Conservation (phyloP, 148 eudicot genomes). For the Pharnaceum exiguum region DNA sequence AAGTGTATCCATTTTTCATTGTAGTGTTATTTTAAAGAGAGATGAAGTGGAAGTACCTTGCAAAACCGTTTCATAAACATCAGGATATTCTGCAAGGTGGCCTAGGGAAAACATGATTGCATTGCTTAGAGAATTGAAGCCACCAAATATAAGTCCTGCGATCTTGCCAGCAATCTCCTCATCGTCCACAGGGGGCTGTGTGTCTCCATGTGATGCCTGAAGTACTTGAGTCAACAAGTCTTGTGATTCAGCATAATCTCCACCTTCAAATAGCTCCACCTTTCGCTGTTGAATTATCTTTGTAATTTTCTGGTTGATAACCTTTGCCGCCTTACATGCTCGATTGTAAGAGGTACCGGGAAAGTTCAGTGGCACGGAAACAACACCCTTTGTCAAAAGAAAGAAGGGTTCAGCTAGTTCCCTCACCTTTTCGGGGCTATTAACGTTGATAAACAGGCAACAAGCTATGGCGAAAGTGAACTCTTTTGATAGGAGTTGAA, state of each 20-base stretch:
- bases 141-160: background rate
- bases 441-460: background rate
- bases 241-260: too few species aligned
- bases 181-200: background rate
- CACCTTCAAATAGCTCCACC: background rate
- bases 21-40: too few species aligned
- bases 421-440: background rate
- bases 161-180: background rate
- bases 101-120: background rate
- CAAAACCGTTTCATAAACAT: conserved; percentile 9
- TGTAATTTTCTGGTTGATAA: background rate
- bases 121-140: conserved; percentile 7
- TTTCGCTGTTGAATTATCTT: background rate
- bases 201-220: background rate
- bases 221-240: background rate
- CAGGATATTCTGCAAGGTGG: background rate
- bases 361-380: background rate
- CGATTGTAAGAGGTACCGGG: conserved; percentile 6
- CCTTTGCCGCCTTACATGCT: background rate
- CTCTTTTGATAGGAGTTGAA: background rate
- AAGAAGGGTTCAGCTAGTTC: background rate
- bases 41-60: too few species aligned
- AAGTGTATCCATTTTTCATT: too few species aligned
- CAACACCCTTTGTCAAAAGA: background rate
- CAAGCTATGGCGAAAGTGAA: background rate